A percentile compares a stretch with the other conserved stretches of the same genome.
Evolutionary conservation across 2,329 filamentous ascomycete species (phyloP).

Genomic region (Laburnicola sp.): DNA sequence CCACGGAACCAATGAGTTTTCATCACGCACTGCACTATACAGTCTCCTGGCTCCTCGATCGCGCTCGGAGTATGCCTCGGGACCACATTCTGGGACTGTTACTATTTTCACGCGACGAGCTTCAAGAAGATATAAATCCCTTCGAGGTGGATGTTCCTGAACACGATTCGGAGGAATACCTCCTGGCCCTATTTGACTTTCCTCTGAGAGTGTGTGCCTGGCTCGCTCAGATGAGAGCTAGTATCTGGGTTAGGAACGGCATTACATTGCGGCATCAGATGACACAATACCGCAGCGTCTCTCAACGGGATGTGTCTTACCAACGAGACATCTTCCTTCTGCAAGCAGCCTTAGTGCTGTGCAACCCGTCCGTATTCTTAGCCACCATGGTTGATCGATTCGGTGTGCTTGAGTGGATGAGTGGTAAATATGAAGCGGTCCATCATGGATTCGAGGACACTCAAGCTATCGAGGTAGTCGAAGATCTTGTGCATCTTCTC

Average conservation of each 20-base stretch:
- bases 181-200: slow-evolving; percentile 88
- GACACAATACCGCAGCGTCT: slow-evolving; percentile 86
- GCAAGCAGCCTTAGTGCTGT: slow-evolving; percentile 86
- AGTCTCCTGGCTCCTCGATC: slow-evolving; percentile 92
- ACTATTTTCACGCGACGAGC: slow-evolving; percentile 70
- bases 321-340: slow-evolving; percentile 93
- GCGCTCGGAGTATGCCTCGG: slow-evolving; percentile 73
- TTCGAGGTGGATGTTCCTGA: slow-evolving; percentile 64
- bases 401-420: slow-evolving; percentile 84
- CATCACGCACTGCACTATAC: slow-evolving; percentile 97
- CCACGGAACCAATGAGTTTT: slow-evolving; percentile 91
- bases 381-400: slow-evolving; percentile 91
- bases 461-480: slow-evolving; percentile 89
- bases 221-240: slow-evolving; percentile 96
- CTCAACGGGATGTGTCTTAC: slow-evolving; percentile 87
- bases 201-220: slow-evolving; percentile 92
- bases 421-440: slow-evolving; percentile 71
- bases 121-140: slow-evolving; percentile 63
- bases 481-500: slow-evolving; percentile 92
- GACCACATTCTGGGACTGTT: slow-evolving; percentile 70
- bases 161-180: slow-evolving; percentile 71
- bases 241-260: slow-evolving; percentile 98
- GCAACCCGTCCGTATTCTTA: slow-evolving; percentile 79
- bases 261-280: slow-evolving; percentile 95
- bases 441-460: slow-evolving; percentile 74